These are phyloP conservation scores for Gossypium australe DNA, from an alignment of 345 rosid genomes.

Conservation along the genomic window DNA sequence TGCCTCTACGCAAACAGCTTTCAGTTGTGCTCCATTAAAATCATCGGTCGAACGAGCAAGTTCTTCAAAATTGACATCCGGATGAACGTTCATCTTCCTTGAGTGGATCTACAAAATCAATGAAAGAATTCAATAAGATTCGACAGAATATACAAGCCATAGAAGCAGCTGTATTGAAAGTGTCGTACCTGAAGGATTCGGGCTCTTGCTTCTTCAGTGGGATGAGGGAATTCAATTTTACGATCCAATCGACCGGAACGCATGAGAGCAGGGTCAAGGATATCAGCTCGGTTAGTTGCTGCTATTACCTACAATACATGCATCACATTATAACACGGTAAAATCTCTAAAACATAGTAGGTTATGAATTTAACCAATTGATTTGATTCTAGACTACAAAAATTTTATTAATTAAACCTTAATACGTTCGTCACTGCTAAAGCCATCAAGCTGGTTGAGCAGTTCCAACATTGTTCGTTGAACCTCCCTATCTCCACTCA, in stretches of 20 bases:
- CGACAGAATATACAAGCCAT: neutral
- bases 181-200: constrained; percentile 73
- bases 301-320: constrained; percentile 73
- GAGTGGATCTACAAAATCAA: constrained; percentile 72
- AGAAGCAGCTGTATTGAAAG: neutral
- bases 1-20: constrained; percentile 98
- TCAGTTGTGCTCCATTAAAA: constrained; percentile 95
- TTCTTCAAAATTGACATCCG: constrained; percentile 97
- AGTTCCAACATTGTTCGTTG: constrained; percentile 98
- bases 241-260: constrained; percentile 99
- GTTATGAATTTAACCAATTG: neutral
- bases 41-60: constrained; percentile 98
- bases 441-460: constrained; percentile 98
- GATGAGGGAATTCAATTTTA: constrained; percentile 98
- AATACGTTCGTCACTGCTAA: constrained; percentile 96
- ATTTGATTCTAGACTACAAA: neutral
- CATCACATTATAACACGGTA: neutral
- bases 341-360: neutral
- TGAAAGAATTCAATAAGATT: neutral
- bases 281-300: constrained; percentile 98
- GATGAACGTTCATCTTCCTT: constrained; percentile 97
- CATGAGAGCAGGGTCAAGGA: constrained; percentile 98
- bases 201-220: constrained; percentile 98
- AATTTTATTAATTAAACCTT: constrained; percentile 45
- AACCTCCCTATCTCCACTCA: constrained; percentile 98